Evolutionary conservation across 768 basidiomycete genomes (phyloP), one percentile per base, ranked within the genome.

Genomic region (Leccinum pellstonianum): DNA sequence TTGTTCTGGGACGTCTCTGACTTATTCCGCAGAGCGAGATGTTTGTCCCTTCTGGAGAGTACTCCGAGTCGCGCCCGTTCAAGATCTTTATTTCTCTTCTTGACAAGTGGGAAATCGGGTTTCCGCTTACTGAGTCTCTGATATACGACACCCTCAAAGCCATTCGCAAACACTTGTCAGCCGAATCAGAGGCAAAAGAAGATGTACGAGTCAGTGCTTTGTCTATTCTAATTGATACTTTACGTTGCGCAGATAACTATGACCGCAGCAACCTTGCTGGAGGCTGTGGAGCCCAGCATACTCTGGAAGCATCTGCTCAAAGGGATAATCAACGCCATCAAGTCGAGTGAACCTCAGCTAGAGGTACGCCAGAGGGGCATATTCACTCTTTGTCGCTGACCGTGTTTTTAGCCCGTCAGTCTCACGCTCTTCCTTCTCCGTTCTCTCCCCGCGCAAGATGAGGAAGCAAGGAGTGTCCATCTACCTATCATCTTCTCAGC

Each of bases 51-150:
- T 86, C 86, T 2, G 80, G 82, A 53, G 86, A 87, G 58, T 93
- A 93, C 64, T 79, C 88, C 1, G 86, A 88, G 61, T 89, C 90
- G 4, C 79, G 92, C 25, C 93, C 97, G 0, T 98, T 95, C 83
- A 96, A 95, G 75, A 90, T 98, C 35, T 95, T 97, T 72, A 88
- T 98, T 23, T 95, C 94, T 1, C 74, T 98, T 17, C 77, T 98
- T 64, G 97, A 99, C 73, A 97, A 97, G 73, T 98, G 93, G 91
- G 97, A 98, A 72, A 88, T 98, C 49, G 96, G 96, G 5, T 84
- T 83, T 8, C 80, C 83, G 0, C 73, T 99, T 27, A 94, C 94
- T 0, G 88, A 93, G 43, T 79, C 78, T 6, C 76, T 98, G 54
- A 84, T 91, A 11, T 85, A 90, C 65, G 91, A 96, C 64, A 81